A percentile compares a stretch with the other conserved stretches of the same genome.
Evolutionary conservation across 2,329 filamentous ascomycete genomes (phyloP).

Genomic region (Arachnomyces sp.): DNA sequence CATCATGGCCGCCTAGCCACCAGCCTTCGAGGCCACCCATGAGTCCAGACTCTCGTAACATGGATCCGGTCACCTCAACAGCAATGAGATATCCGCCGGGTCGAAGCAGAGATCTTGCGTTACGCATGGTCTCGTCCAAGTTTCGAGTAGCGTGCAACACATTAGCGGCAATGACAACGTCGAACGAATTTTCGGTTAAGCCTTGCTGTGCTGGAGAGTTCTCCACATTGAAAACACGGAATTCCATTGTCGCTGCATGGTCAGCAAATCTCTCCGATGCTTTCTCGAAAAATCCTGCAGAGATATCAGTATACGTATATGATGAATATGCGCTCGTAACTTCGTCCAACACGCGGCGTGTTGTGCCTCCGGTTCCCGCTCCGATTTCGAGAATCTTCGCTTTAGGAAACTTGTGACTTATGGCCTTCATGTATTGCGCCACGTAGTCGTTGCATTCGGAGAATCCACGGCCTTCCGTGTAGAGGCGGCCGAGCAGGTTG

Average conservation of each 20-base stretch:
- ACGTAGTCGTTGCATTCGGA: neutral
- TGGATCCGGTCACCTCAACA: conserved; percentile 29
- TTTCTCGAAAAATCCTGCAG: conserved; percentile 31
- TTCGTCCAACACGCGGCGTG: neutral
- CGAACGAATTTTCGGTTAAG: conserved; percentile 20
- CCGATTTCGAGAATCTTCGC: conserved; percentile 7
- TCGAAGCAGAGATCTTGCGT: conserved; percentile 32
- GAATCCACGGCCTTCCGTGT: neutral
- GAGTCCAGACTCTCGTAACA: conserved; percentile 19
- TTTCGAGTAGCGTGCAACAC: conserved; percentile 32
- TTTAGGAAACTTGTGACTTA: conserved; percentile 1
- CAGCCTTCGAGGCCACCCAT: conserved; percentile 28
- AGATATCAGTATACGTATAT: conserved; percentile 32
- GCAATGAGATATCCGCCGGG: conserved; percentile 42
- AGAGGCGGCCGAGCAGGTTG: neutral
- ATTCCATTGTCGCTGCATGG: conserved; percentile 13
- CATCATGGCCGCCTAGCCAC: conserved; percentile 22
- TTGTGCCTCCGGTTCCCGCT: conserved; percentile 6
- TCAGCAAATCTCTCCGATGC: conserved; percentile 20
- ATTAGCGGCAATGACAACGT: conserved; percentile 33
- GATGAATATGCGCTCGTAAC: neutral
- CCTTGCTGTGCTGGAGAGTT: conserved; percentile 4
- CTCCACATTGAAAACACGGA: conserved; percentile 11
- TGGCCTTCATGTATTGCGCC: neutral
- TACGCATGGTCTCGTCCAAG: conserved; percentile 20